Evolutionary conservation across 345 rosid species (phyloP), one percentile per base, ranked within the genome.

Genomic region (Citropsis articulata): DNA sequence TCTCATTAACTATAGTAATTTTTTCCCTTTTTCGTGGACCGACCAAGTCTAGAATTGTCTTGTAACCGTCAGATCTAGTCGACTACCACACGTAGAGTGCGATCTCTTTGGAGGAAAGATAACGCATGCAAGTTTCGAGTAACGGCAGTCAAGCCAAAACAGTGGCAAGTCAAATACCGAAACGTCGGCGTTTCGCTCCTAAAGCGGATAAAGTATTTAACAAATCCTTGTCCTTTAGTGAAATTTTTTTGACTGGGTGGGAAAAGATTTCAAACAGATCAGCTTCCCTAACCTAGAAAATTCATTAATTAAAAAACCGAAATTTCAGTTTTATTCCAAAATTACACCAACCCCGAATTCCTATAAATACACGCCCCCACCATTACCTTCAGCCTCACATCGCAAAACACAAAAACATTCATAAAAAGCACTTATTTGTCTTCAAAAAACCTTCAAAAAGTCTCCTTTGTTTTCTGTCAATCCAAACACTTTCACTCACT

Each of bases 21-120:
- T 35, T 65, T 12, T 0, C 19, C 31, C 45, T 38, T 66, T 64
- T 66, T 66, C 72, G 68, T 40, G 66, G 74, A 79, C 78, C 74
- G 82, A 40, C 82, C 64, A 79, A 31, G 9, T 48, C 78, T 55
- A n/a, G 14, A 68, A 73, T 18, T 60, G 70, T 31, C 61, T 19
- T 0, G 10, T 55, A 53, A 50, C 78, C 63, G 78, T 75, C 40
- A 9, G 78, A 65, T 75, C 48, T 65, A 65, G 1, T 45, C 28
- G 45, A 3, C 2, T 10, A 69, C 60, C 57, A 74, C 38, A 64
- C 68, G 77, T 21, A 75, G 61, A 63, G 77, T 64, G 72, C 71
- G 57, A 71, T 71, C 21, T 63, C 31, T 35, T 33, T 7, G 36
- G 72, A 27, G 35, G 45, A 19, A 71, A 71, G 63, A 30, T 31